phyloP scores from a whole-genome alignment of 169 alveolate species.

The Plasmodium reichenowi region DNA sequence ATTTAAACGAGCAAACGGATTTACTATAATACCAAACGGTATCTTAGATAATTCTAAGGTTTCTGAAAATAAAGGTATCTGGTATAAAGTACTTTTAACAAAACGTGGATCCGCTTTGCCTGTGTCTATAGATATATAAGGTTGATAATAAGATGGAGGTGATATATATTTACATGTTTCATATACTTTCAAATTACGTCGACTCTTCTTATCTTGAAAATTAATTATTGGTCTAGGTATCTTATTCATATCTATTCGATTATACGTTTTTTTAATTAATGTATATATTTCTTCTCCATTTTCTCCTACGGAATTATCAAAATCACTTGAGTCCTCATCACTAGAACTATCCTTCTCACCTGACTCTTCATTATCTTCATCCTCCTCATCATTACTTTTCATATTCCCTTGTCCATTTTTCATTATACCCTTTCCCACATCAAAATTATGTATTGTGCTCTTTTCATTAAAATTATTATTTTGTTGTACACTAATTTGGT shows the following conservation, averaged over 20 bases:
- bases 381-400: background rate
- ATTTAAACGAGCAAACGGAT: conserved; percentile 83
- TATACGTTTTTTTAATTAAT: conserved; percentile 47
- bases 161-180: conserved; percentile 72
- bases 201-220: conserved; percentile 35
- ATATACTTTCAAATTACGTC: conserved; percentile 37
- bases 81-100: conserved; percentile 79
- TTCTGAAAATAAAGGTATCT: conserved; percentile 82
- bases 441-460: background rate
- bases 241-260: conserved; percentile 71
- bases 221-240: conserved; percentile 68
- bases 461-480: no score
- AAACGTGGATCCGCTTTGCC: conserved; percentile 79
- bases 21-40: conserved; percentile 84
- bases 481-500: no score
- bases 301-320: conserved; percentile 39
- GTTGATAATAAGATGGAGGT: conserved; percentile 72
- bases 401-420: background rate
- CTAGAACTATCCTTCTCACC: conserved; percentile 69
- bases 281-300: conserved; percentile 63
- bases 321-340: conserved; percentile 45
- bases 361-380: background rate
- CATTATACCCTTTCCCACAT: background rate
- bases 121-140: conserved; percentile 73
- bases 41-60: conserved; percentile 77